Evolutionary conservation across 768 basidiomycete species (phyloP).

Genomic region (Rhizopogon vinicolor): DNA sequence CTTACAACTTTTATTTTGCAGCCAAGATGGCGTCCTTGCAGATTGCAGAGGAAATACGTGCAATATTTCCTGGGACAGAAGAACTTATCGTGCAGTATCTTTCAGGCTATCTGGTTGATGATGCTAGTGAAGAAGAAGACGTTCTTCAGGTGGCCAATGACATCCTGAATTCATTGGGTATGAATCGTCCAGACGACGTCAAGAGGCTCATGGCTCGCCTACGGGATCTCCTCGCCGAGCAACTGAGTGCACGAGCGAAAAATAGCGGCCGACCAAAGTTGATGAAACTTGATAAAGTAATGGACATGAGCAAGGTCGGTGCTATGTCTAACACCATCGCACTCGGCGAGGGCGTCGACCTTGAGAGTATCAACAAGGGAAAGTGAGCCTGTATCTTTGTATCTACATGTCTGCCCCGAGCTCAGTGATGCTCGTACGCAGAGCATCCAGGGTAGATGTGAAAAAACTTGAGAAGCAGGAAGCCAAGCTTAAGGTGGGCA

Average conservation of each 20-base stretch:
- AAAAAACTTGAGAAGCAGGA: constrained; percentile 97
- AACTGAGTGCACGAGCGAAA: constrained; percentile 52
- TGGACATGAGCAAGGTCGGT: constrained; percentile 80
- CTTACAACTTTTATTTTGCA: background rate
- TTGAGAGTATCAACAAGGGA: constrained; percentile 92
- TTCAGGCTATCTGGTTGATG: constrained; percentile 84
- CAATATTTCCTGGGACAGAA: constrained; percentile 68
- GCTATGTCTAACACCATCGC: constrained; percentile 78
- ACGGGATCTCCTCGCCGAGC: constrained; percentile 59
- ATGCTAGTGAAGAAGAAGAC: constrained; percentile 86
- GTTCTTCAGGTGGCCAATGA: constrained; percentile 71
- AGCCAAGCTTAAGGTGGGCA: constrained; percentile 79
- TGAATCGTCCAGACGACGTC: constrained; percentile 51
- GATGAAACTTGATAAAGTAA: constrained; percentile 76
- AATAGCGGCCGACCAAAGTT: constrained; percentile 61
- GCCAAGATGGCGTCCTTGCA: constrained; percentile 61
- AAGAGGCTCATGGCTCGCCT: constrained; percentile 66
- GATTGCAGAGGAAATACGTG: constrained; percentile 76
- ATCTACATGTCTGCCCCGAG: constrained; percentile 1
- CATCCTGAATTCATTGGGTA: constrained; percentile 74
- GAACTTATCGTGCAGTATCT: constrained; percentile 85
- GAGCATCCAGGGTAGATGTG: constrained; percentile 88
- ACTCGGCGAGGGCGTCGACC: constrained; percentile 77
- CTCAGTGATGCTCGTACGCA: constrained; percentile 24
- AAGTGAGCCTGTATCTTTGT: constrained; percentile 49